Evolutionary conservation across 2,329 filamentous ascomycete genomes (phyloP).

Genomic region (Plenodomus lindquistii): DNA sequence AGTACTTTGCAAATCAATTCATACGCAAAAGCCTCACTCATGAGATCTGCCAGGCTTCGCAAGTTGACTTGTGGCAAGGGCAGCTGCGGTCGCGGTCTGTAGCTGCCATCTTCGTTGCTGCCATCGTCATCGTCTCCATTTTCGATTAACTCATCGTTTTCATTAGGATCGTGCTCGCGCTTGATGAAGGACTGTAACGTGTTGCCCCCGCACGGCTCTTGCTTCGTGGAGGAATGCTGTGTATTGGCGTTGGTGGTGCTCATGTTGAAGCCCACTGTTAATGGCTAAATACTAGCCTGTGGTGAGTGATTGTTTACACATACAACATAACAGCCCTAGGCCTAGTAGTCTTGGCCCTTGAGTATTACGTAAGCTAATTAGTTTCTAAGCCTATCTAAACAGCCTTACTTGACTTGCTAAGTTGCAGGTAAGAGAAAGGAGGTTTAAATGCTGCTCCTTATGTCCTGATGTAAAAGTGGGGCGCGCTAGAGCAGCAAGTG

Average conservation of each 20-base stretch:
- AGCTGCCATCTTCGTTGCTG: slow-evolving; percentile 7
- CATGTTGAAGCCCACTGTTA: not conserved
- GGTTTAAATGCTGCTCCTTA: not conserved
- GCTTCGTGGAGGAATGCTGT: not conserved
- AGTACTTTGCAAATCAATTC: slow-evolving; percentile 1
- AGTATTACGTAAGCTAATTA: not conserved
- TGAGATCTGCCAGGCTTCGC: slow-evolving; percentile 26
- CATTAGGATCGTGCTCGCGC: slow-evolving; percentile 7
- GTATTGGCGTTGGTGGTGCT: not conserved
- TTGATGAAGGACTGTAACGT: slow-evolving; percentile 14
- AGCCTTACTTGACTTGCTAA: not conserved
- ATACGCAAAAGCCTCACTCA: slow-evolving; percentile 21
- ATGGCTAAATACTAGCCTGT: too few relatives aligned
- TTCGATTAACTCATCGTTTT: slow-evolving; percentile 6
- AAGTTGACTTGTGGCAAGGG: slow-evolving; percentile 19
- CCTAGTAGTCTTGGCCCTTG: not conserved
- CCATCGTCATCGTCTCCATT: slow-evolving; percentile 10
- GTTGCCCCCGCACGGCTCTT: not conserved
- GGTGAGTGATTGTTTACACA: too few relatives aligned
- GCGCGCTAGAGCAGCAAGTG: too few relatives aligned
- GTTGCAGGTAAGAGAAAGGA: not conserved
- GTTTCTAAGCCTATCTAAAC: not conserved
- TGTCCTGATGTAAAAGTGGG: not conserved
- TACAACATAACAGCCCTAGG: not conserved
- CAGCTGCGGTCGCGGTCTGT: slow-evolving; percentile 30